Base-by-base conservation (phyloP, 495 filamentous ascomycete genomes). In the Aspergillus bridgeri region DNA sequence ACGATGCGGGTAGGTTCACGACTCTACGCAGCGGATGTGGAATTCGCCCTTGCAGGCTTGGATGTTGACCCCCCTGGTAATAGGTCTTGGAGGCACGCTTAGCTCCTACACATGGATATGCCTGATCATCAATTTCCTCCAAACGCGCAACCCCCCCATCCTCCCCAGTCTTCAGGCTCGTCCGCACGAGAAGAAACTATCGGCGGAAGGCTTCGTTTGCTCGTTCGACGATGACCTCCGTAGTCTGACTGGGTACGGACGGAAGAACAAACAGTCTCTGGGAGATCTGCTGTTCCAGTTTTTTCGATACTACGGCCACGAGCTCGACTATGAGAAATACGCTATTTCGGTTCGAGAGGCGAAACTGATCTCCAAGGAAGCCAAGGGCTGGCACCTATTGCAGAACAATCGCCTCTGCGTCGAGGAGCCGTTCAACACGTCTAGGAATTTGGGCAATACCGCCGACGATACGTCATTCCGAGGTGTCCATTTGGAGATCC, bases 31-130 rank as follows among this genome's bases (percentile, higher is more conserved):
- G n/a, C 6, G n/a, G 45, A 33, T 4, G 54, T 38, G 20, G n/a
- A 22, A 45, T n/a, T 25, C 18, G 42, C 23, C 5, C 19, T 33
- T 53, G 11, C n/a, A 17, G 46, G 42, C 25, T 25, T 22, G 21
- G 51, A 45, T 54, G 48, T 51, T 66, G 46, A 63, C 64, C 64
- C 64, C 64, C 49, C 66, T 42, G n/a, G 48, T 51, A 51, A 21
- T 64, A 96, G 93, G 89, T 42, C 85, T 92, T 64, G 94, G 95
- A 55, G 95, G 91, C 45, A 98, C 94, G 6, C 77, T 98, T 22
- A 97, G 94, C 70, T 98, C 95, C 9, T 98, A 98, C 66, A 96
- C 94, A n/a, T 98, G 94, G 94, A 97, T 96, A 69, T 98, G 94
- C 76, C 85, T 98, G 83, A 96, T 98, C 60, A 87, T 98, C 64